Conservation (phyloP, 1,284 basidiomycete genomes). For the Puccinia sorghi region DNA sequence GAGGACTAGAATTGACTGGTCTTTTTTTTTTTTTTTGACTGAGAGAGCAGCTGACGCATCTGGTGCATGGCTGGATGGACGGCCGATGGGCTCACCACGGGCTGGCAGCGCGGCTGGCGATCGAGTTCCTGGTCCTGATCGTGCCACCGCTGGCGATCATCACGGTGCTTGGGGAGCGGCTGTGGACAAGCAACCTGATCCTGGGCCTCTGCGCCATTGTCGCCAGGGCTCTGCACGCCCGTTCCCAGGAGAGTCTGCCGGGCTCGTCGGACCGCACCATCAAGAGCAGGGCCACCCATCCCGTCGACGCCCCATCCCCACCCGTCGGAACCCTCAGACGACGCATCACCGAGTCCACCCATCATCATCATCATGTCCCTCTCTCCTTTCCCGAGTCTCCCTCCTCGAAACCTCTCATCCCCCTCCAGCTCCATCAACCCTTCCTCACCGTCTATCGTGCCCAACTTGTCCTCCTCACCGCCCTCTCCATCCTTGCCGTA, state of each 20-base stretch:
- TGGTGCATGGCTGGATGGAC: neutral
- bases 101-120: neutral
- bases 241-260: neutral
- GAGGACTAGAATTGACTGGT: neutral
- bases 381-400: neutral
- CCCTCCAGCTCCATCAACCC: constrained; percentile 54
- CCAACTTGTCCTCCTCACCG: constrained; percentile 93
- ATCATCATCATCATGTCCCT: neutral
- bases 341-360: neutral
- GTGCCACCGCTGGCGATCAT: constrained; percentile 6
- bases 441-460: constrained; percentile 85
- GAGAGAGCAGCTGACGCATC: neutral
- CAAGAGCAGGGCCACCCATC: neutral
- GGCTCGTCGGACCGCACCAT: neutral
- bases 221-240: too few species aligned
- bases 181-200: neutral
- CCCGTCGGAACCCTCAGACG: neutral
- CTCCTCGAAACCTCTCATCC: neutral
- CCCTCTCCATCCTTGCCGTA: constrained; percentile 88
- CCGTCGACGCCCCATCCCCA: too few species aligned
- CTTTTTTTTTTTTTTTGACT: neutral
- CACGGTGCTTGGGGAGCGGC: neutral
- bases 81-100: neutral
- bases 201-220: neutral
- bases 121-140: neutral